Evolutionary conservation across 306 rosid species (phyloP).

Genomic region (Vigna radiata): DNA sequence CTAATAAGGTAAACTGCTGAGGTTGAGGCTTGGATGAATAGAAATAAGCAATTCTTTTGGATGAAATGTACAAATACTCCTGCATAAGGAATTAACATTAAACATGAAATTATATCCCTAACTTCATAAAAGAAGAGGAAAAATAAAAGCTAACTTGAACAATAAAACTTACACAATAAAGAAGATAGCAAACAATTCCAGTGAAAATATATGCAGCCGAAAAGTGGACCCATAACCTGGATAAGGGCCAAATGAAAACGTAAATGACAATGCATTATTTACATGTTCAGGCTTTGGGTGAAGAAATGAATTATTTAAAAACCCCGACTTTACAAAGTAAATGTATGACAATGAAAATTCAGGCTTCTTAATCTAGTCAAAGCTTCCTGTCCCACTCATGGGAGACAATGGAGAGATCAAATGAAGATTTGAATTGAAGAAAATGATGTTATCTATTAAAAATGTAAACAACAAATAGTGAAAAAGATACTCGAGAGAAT

Average conservation of each 20-base stretch:
- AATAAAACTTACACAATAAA: slow-evolving; percentile 69
- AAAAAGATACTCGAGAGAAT: slow-evolving; percentile 14
- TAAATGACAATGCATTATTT: neutral
- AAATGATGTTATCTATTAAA: neutral
- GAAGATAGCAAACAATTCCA: slow-evolving; percentile 89
- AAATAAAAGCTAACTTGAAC: slow-evolving; percentile 33
- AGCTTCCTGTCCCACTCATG: neutral
- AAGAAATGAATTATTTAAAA: neutral
- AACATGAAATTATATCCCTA: slow-evolving; percentile 28
- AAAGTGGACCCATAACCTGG: slow-evolving; percentile 92
- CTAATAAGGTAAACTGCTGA: slow-evolving; percentile 67
- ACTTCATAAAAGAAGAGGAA: slow-evolving; percentile 25
- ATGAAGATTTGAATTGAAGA: neutral
- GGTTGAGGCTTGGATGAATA: slow-evolving; percentile 70
- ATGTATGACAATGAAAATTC: neutral
- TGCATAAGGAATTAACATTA: slow-evolving; percentile 49
- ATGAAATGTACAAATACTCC: slow-evolving; percentile 72
- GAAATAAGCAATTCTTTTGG: slow-evolving; percentile 66
- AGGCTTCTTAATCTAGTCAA: neutral
- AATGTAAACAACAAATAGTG: neutral
- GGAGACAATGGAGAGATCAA: neutral
- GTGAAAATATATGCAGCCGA: slow-evolving; percentile 80
- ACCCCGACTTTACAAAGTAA: slow-evolving; percentile 2
- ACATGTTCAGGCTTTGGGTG: neutral
- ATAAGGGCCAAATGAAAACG: slow-evolving; percentile 42